Base-by-base conservation (phyloP, 257 asterid species). In the Linaria vulgaris region DNA sequence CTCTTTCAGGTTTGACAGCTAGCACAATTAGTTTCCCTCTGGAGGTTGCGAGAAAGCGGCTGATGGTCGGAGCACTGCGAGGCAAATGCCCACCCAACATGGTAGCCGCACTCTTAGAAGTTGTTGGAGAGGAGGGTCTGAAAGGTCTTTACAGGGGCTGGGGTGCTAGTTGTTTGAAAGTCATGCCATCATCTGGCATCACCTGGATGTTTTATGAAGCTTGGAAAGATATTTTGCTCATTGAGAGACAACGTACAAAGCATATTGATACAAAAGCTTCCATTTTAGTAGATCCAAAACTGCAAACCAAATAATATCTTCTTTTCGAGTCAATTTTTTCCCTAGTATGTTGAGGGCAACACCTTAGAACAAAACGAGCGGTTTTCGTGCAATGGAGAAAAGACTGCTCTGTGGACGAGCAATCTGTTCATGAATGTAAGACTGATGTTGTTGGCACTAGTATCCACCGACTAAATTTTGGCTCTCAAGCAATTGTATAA, bases 171-270 rank as follows among this genome's bases (percentile, higher is more conserved):
- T 86, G 95, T 76, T 75, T 91, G 74, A 91, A 88, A 67, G 98
- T 91, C 45, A 91, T 91, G 96, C 98, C 98, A 9, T 83, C 96
- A 9, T 91, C 98, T 5, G 98, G 98, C 58, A 88, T 91, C 59
- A 91, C 98, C 54, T 91, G 96, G 98, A 86, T 80, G 95, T 91
- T 88, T 73, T 91, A 91, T 65, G 98, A 91, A 83, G 96, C 95
- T 23, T 91, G 96, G 96, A 91, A 91, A 75, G 98, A 91, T 58
- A 21, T 91, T 65, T 72, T 91, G 68, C 88, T 91, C 3, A 74
- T 55, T 22, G 78, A 79, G 31, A 74, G 51, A 54, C 72, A 59
- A 6, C 55, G 12, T 13, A 24, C 56, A 20, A 38, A 41, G 45
- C 54, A 12, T 10, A 15, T 46, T 24, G 27, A 24, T 38, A 3